These are phyloP conservation scores for Phalaenopsis hybrid DNA, from an alignment of 116 monocot species.

Conservation along the genomic window DNA sequence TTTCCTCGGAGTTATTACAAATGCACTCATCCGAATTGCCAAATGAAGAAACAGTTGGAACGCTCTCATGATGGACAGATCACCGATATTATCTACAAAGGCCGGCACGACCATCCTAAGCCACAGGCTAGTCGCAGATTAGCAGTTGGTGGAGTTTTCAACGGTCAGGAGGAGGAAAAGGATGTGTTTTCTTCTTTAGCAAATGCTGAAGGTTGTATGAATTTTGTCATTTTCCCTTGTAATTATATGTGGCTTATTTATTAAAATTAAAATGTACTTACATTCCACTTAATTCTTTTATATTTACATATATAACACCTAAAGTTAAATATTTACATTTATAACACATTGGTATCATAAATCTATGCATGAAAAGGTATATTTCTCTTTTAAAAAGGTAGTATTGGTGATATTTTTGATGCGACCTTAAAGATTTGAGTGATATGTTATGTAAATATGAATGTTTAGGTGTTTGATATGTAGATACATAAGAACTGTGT, in stretches of 20 bases:
- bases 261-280: too few species aligned
- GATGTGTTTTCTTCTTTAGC: constrained; percentile 34
- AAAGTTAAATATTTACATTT: too few species aligned
- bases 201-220: constrained; percentile 36
- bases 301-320: too few species aligned
- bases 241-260: background rate
- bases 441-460: too few species aligned
- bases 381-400: too few species aligned
- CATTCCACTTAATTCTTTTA: too few species aligned
- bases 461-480: too few species aligned
- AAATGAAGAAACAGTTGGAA: constrained; percentile 89
- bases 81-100: constrained; percentile 88
- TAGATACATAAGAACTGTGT: too few species aligned
- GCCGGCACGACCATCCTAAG: constrained; percentile 90
- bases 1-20: constrained; percentile 97
- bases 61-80: constrained; percentile 91
- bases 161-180: constrained; percentile 50
- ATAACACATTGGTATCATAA: too few species aligned
- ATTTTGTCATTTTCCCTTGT: constrained; percentile 2
- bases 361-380: too few species aligned
- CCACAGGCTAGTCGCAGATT: constrained; percentile 65
- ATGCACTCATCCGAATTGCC: constrained; percentile 95
- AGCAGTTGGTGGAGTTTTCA: constrained; percentile 46
- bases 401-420: too few species aligned
- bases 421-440: too few species aligned